These are phyloP conservation scores for Fistulifera pelliculosa DNA, from an alignment of 108 stramenopile genomes.

Conservation along the genomic window DNA sequence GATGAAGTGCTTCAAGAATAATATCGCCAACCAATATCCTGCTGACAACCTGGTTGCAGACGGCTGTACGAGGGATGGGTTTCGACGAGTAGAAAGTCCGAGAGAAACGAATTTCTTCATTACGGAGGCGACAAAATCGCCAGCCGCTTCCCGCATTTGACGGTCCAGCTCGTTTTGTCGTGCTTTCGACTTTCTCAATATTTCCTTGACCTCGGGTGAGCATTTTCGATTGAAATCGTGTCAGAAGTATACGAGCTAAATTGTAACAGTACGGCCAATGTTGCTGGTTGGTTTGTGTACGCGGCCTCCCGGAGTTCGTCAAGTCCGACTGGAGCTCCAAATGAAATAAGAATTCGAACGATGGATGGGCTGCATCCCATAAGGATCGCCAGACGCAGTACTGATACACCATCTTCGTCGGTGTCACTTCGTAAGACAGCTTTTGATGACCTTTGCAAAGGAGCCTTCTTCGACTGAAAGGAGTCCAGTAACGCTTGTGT, in stretches of 20 bases:
- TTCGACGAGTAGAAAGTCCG: conserved; percentile 13
- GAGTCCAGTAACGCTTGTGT: conserved; percentile 14
- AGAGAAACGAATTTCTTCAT: conserved; percentile 12
- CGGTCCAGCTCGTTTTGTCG: conserved; percentile 18
- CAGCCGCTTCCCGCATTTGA: conserved; percentile 18
- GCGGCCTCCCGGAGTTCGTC: conserved; percentile 25
- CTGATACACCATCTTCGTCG: conserved; percentile 34
- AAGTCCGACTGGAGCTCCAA: conserved; percentile 18
- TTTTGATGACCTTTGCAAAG: conserved; percentile 7
- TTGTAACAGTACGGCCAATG: conserved; percentile 21
- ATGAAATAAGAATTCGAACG: conserved; percentile 17
- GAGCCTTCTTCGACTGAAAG: conserved; percentile 8
- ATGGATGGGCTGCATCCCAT: conserved; percentile 26
- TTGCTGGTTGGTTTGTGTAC: conserved; percentile 14
- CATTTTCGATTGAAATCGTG: conserved; percentile 14
- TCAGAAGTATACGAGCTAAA: conserved; percentile 25
- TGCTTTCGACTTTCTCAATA: conserved; percentile 15
- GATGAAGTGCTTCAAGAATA: conserved; percentile 16
- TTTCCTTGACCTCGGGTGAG: conserved; percentile 17
- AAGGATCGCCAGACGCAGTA: conserved; percentile 26
- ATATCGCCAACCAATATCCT: conserved; percentile 19
- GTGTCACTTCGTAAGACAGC: conserved; percentile 4
- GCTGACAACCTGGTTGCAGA: conserved; percentile 9
- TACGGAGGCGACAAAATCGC: conserved; percentile 12
- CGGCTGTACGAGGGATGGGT: conserved; percentile 8